phyloP scores from a whole-genome alignment of 805 yeast genomes.

The Yarrowia deformans region DNA sequence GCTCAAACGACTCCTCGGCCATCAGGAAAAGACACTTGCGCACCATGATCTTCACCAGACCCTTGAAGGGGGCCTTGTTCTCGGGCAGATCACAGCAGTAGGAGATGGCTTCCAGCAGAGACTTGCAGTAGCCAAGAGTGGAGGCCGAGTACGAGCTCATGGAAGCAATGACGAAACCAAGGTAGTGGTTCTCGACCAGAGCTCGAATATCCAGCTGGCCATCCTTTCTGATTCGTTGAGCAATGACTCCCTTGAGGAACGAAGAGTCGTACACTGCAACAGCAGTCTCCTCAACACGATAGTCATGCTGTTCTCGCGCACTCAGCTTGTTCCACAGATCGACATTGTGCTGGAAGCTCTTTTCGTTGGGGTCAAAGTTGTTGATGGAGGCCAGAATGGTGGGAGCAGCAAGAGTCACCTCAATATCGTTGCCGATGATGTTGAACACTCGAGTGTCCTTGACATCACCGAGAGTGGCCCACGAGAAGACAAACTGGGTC shows the following conservation, averaged over 20 bases:
- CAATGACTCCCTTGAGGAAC: constrained; percentile 11
- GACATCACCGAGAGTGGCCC: constrained; percentile 24
- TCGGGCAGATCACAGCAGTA: constrained; percentile 48
- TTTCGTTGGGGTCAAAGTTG: constrained; percentile 16
- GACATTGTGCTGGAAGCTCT: neutral
- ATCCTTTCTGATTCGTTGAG: constrained; percentile 16
- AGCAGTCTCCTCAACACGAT: neutral
- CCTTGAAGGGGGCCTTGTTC: constrained; percentile 43
- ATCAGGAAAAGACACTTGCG: constrained; percentile 13
- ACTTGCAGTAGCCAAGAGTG: constrained; percentile 42
- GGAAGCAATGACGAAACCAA: constrained; percentile 1
- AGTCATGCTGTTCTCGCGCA: neutral
- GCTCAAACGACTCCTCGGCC: constrained; percentile 22
- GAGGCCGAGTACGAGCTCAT: neutral
- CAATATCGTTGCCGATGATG: constrained; percentile 21
- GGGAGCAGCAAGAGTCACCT: constrained; percentile 23
- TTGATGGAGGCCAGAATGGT: constrained; percentile 8
- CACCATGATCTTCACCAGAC: constrained; percentile 41
- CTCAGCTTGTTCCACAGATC: neutral
- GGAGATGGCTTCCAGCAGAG: constrained; percentile 57
- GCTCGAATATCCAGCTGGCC: constrained; percentile 18
- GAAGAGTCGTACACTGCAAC: constrained; percentile 11
- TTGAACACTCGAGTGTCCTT: constrained; percentile 8
- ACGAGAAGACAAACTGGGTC: constrained; percentile 33
- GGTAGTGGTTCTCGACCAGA: constrained; percentile 20